Base-by-base conservation (phyloP, 148 eudicot species). In the Fagopyrum homotropicum region DNA sequence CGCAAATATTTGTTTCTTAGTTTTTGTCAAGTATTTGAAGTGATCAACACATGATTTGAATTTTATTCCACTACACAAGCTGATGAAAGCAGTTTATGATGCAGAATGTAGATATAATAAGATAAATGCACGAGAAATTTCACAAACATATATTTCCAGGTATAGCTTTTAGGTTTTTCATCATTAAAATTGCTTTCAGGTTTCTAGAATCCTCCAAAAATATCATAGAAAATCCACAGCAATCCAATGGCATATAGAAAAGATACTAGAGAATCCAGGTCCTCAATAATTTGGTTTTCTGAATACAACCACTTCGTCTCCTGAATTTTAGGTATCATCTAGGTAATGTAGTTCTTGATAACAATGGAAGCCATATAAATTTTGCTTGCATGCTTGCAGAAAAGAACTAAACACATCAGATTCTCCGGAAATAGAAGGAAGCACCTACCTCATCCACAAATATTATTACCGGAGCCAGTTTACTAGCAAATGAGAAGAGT, bases 401-500 rank as follows among this genome's bases (percentile, higher is more conserved):
- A 59, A 22, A 5, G 64, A 59, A 59, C 35, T n/a, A n/a, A 59
- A 56, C 17, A 59, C 64, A 8, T 1, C 64, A 59, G 35, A 19
- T 19, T 59, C 35, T 19, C 35, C 10, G 52, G 11, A 22, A 8
- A 19, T 35, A 51, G 54, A 68, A 19, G 72, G 16, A 68, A 83
- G 50, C 82, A 29, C 84, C 84, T 76, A 95, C 98, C 99, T 95
- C 99, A 80, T 95, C 99, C 76, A 95, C 94, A 84, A 95, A 95
- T 80, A 95, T 87, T 71, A 95, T 95, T 49, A 92, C 99, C 43
- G 99, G 99, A 54, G 97, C 91, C 82, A 95, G 86, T 87, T 92
- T 95, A 82, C 91, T 88, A 78, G 99, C 99, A 83, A 95, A 95
- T 45, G 99, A 95, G 83, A 95, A 95, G 73, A 95, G 91, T 16